Conservation (phyloP, 2,329 filamentous ascomycete genomes). For the Microcyclospora tardicrescens region DNA sequence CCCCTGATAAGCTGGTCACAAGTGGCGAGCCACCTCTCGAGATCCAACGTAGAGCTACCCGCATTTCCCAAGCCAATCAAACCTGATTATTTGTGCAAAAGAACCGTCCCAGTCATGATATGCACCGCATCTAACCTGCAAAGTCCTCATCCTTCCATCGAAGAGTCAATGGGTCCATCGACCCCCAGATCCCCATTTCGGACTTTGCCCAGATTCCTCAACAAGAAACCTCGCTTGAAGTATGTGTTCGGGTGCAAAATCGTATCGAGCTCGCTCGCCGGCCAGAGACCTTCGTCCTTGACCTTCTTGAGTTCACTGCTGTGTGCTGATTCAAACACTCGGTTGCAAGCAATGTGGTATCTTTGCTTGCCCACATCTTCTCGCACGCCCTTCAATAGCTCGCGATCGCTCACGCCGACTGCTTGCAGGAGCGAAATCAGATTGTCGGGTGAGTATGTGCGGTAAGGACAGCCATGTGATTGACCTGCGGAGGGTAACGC, state of each 20-base stretch:
- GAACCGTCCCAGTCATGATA: no score
- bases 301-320: constrained; percentile 43
- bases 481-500: constrained; percentile 77
- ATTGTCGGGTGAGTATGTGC: constrained; percentile 84
- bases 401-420: constrained; percentile 66
- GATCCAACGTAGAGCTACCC: no score
- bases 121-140: no score
- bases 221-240: constrained; percentile 83
- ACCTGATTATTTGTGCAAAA: no score
- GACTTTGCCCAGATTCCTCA: constrained; percentile 61
- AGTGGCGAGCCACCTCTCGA: no score
- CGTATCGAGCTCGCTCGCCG: constrained; percentile 67
- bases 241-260: constrained; percentile 97
- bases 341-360: constrained; percentile 91
- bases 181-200: constrained; percentile 24
- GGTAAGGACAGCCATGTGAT: constrained; percentile 83
- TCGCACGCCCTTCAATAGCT: constrained; percentile 65
- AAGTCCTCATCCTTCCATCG: not conserved
- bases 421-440: constrained; percentile 61
- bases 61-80: no score
- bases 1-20: no score
- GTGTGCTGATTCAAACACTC: constrained; percentile 83
- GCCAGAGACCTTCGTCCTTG: constrained; percentile 36
- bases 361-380: constrained; percentile 82
- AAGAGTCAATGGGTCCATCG: constrained; percentile 18